Base-by-base conservation (phyloP, 208 protist genomes). In the Leishmania arabica region DNA sequence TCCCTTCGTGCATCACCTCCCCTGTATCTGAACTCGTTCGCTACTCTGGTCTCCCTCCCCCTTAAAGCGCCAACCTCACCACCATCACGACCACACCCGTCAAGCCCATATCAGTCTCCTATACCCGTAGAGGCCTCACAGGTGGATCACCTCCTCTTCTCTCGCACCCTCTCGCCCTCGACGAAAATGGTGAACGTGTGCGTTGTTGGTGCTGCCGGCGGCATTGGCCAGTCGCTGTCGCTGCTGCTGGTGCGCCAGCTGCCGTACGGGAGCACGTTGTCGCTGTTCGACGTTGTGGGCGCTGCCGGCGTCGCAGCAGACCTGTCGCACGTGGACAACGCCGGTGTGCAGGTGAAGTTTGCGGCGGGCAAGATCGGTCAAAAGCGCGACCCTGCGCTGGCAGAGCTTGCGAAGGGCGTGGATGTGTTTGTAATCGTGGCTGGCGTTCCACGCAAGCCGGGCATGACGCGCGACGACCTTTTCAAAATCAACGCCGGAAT, bases 401-500 rank as follows among this genome's bases (percentile, higher is more conserved):
- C 76, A 19, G 85, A 93, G 75, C 82, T 93, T 49, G 90, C 91
- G 45, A 90, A 95, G 56, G 97, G 92, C 71, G 86, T 93, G 75
- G 91, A 99, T 78, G 84, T 99, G 47, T 96, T 99, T 64, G 89
- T 99, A 56, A 97, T 99, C 81, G 90, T 95, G 6, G 98, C 98
- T 68, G 98, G 98, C 72, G 97, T 99, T 24, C 98, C 98, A 34
- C 98, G 98, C 86, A 99, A 99, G 91, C 98, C 98, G 3, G 97
- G 96, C 75, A 99, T 99, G 98, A 98, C 96, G 62, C 95, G 98
- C 76, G 97, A 99, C 81, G 98, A 99, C 85, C 92, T 99, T 45
- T 99, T 99, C 93, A 98, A 98, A 76, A 93, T 93, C 77, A 99
- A 99, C 92, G 98, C 98, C 40, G 84, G 89, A 51, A 99, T 99